Conservation (phyloP, 2,329 filamentous ascomycete species). For the Cercospora nicotianae region DNA sequence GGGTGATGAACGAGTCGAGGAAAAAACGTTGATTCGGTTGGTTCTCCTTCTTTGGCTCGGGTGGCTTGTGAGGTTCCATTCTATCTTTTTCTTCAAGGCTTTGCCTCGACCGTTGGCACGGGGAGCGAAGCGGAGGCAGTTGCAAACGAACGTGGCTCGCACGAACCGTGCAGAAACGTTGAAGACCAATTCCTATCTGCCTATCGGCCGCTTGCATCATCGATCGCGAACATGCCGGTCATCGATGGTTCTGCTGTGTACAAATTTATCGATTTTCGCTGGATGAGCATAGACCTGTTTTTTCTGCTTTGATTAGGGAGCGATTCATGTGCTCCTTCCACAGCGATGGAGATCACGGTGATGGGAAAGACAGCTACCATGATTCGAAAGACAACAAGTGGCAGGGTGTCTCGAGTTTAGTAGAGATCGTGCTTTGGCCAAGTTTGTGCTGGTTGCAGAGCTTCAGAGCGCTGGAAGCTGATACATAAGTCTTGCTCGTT, state of each 20-base stretch:
- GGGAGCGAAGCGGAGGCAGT: not conserved
- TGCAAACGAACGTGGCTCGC: not conserved
- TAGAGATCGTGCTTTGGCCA: not conserved
- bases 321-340: not conserved
- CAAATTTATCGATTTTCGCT: not conserved
- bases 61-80: conserved; percentile 4
- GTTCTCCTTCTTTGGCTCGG: not conserved
- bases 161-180: not conserved
- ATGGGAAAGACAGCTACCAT: not conserved
- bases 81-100: not conserved
- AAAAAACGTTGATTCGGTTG: not conserved
- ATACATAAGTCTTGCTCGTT: not conserved
- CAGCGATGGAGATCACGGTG: not conserved
- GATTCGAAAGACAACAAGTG: not conserved
- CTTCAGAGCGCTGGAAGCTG: not conserved
- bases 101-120: not conserved
- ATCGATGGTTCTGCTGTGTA: conserved; percentile 3
- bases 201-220: conserved; percentile 1
- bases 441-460: not conserved
- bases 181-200: not conserved
- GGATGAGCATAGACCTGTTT: not conserved
- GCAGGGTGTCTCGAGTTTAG: not conserved
- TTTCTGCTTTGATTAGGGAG: not conserved
- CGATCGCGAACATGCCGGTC: not conserved
- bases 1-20: not conserved